Percentiles rank a stretch among this genome's conserved stretches.
These are phyloP conservation scores for Aciculoconidium aculeatum DNA, from an alignment of 805 yeast species.

Conservation along the genomic window DNA sequence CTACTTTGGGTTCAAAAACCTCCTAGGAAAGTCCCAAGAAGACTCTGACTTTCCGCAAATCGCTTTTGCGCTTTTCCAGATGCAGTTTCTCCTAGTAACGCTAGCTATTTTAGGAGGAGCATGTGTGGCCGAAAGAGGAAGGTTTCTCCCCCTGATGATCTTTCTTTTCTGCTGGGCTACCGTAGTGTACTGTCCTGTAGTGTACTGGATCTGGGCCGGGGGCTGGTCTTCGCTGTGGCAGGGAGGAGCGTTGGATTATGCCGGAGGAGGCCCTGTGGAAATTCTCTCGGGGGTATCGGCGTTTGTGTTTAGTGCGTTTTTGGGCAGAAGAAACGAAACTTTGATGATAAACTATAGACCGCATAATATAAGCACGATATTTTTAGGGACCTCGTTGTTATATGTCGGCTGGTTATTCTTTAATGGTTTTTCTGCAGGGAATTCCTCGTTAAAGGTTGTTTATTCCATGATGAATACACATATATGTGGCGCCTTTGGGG, in stretches of 20 bases:
- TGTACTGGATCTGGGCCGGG: conserved; percentile 92
- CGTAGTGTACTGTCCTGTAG: conserved; percentile 88
- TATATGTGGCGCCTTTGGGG: conserved; percentile 84
- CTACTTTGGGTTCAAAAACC: conserved; percentile 74
- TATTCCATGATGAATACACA: conserved; percentile 92
- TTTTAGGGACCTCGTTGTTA: conserved; percentile 78
- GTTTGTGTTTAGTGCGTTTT: conserved; percentile 72
- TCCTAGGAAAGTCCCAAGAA: conserved; percentile 42
- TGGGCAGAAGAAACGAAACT: conserved; percentile 73
- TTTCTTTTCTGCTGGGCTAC: conserved; percentile 88
- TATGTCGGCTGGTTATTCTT: conserved; percentile 97
- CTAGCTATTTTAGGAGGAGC: conserved; percentile 89
- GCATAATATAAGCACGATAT: conserved; percentile 87
- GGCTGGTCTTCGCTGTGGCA: conserved; percentile 80
- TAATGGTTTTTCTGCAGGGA: conserved; percentile 84
- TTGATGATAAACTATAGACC: conserved; percentile 86
- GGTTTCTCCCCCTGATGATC: conserved; percentile 77
- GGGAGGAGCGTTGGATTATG: conserved; percentile 93
- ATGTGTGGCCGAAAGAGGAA: conserved; percentile 80
- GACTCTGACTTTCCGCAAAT: conserved; percentile 66
- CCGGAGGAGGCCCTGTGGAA: conserved; percentile 98
- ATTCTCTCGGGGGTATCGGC: conserved; percentile 89
- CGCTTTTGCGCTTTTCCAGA: conserved; percentile 80
- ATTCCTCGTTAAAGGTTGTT: conserved; percentile 77
- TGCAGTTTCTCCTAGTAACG: conserved; percentile 90